Percentiles rank a stretch among this genome's conserved stretches.
Conservation (phyloP, 768 basidiomycete genomes). For the Phaeotremella fagi region DNA sequence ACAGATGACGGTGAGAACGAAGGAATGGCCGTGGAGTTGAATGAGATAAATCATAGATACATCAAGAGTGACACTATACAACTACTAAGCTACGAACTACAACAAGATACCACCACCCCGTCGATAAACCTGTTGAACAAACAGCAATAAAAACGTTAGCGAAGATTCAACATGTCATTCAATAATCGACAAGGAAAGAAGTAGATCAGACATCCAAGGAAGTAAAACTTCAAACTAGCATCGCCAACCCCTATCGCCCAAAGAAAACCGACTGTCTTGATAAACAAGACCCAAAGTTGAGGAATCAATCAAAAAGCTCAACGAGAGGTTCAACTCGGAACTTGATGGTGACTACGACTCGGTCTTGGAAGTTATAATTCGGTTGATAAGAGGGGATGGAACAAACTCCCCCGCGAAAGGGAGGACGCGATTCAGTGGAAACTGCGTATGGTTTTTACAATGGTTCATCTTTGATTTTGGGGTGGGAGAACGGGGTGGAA, state of each 20-base stretch:
- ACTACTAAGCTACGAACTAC: too few relatives aligned
- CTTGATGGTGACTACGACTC: slow-evolving; percentile 24
- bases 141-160: too few relatives aligned
- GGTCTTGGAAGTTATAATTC: slow-evolving; percentile 20
- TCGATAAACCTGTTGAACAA: too few relatives aligned
- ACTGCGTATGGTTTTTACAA: slow-evolving; percentile 50
- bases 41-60: too few relatives aligned
- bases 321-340: slow-evolving; percentile 42
- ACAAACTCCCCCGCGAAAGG: slow-evolving; percentile 43
- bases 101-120: too few relatives aligned
- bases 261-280: slow-evolving; percentile 22
- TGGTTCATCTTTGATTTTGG: slow-evolving; percentile 40
- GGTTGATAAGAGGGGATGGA: slow-evolving; percentile 9
- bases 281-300: slow-evolving; percentile 16
- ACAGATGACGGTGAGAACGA: background rate
- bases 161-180: too few relatives aligned
- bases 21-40: too few relatives aligned
- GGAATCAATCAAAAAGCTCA: slow-evolving; percentile 27
- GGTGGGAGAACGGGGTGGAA: slow-evolving; percentile 1
- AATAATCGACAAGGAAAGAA: background rate
- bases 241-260: slow-evolving; percentile 29
- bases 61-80: too few relatives aligned
- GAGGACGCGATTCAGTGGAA: slow-evolving; percentile 50
- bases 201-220: slow-evolving; percentile 50
- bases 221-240: slow-evolving; percentile 48